Evolutionary conservation across 768 basidiomycete genomes (phyloP).

Genomic region (Termitomyces sp.): DNA sequence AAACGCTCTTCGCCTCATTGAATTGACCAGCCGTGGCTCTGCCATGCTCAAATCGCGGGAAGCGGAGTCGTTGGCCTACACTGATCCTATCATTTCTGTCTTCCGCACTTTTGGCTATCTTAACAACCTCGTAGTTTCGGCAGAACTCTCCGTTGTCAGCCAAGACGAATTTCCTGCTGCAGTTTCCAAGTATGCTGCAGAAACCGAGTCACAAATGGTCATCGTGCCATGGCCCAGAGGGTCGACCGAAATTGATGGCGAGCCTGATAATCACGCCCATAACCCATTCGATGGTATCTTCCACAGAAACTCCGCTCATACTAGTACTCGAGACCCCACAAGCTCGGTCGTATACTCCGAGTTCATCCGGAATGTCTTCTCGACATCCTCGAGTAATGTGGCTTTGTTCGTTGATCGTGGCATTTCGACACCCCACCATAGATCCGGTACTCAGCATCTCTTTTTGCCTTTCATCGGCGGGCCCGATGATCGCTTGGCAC

Average conservation of each 20-base stretch:
- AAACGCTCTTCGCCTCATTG: constrained; percentile 85
- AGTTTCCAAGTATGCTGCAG: constrained; percentile 54
- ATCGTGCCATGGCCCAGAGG: constrained; percentile 80
- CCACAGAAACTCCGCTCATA: constrained; percentile 25
- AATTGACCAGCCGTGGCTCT: constrained; percentile 83
- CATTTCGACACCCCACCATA: constrained; percentile 22
- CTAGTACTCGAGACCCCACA: constrained; percentile 42
- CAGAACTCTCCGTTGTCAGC: constrained; percentile 72
- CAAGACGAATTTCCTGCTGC: constrained; percentile 66
- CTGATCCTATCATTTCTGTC: constrained; percentile 67
- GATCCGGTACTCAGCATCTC: constrained; percentile 45
- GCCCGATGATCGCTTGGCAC: constrained; percentile 84
- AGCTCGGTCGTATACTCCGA: constrained; percentile 65
- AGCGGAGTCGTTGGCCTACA: constrained; percentile 59
- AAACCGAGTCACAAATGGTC: constrained; percentile 62
- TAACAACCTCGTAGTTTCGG: constrained; percentile 58
- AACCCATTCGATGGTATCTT: constrained; percentile 84
- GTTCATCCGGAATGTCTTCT: constrained; percentile 80
- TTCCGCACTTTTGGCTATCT: constrained; percentile 77
- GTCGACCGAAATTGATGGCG: constrained; percentile 27
- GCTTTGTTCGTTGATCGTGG: constrained; percentile 84
- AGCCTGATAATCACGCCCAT: constrained; percentile 27
- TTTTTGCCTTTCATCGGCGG: constrained; percentile 93
- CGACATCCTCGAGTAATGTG: constrained; percentile 65
- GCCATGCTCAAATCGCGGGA: constrained; percentile 79